Evolutionary conservation across 176 grass and related monocot genomes (phyloP), one percentile per base, ranked within the genome.

Genomic region (Eleusine coracana): DNA sequence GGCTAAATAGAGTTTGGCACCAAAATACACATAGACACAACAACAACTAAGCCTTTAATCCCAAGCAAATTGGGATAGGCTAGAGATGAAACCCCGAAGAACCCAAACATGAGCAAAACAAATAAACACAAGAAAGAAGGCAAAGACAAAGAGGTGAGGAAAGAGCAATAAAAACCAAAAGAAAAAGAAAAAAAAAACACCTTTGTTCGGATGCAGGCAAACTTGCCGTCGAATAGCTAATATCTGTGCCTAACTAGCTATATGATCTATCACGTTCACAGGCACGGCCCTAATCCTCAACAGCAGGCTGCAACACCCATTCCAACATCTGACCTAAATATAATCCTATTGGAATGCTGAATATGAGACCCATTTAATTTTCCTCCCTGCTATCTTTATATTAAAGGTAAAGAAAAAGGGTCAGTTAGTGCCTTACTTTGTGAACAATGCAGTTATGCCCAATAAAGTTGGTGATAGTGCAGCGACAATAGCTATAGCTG

Each of bases 381-480:
- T 37, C 21, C 46, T 55, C 0, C 13, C 37, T 38, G 25, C 1
- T 70, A 70, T 39, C 70, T 70, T 88, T 10, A 58, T 59, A 62
- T 52, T 40, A n/a, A 68, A 59, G 37, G 1, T 36, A 44, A 45
- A 63, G 29, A 29, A 69, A 7, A 27, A 52, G 16, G 48, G 21
- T 7, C 10, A 83, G n/a, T 75, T 17, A 40, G 21, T 38, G 72
- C 20, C 87, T 80, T 91, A 97, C 96, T 94, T 98, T 39, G 89
- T 70, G 81, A 98, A 98, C 23, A 98, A 86, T 46, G 92, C 85
- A 70, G 96, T 93, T 76, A 98, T 78, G 46, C 90, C 92, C 56
- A 98, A 79, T 18, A 93, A 66, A 69, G 77, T 91, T 69, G 92
- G 92, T 69, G 68, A 79, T 56, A 91, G 84, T 64, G 92, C 92